Evolutionary conservation across 2,329 filamentous ascomycete species (phyloP), one percentile per base, ranked within the genome.

Genomic region (Didymella pinodella): DNA sequence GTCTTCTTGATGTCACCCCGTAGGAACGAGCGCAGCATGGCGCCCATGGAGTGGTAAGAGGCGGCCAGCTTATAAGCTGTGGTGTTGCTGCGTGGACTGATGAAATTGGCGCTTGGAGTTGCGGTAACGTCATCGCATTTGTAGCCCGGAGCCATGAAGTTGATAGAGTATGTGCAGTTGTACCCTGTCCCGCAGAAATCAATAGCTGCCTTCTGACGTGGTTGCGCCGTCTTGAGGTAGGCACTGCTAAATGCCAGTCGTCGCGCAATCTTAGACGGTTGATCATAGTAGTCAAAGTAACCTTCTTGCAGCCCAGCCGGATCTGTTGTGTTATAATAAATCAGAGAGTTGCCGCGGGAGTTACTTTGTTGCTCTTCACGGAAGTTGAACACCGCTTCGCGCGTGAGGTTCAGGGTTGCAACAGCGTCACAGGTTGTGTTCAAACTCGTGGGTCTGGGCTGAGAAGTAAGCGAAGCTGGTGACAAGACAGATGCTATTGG

Each of bases 281-380:
- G 72, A 46, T 77, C 75, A 41, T 74, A 78, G 47, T 77, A 77
- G 47, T 77, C 76, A 40, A 76, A 77, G 47, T 53, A 77, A 6
- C 62, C 68, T 7, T 62, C 57, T 0, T 56, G 45, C 18, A 59
- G 59, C 1, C 62, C 71, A 7, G 56, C 57, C 7, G 57, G 59
- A 41, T 75, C 72, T 2, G 76, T 78, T 8, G 74, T 77, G 53
- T 78, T 78, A 52, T 70, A 76, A 48, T 69, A 75, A 22, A 62
- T 65, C 6, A 75, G 45, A 11, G 71, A 70, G 16, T 65, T 67
- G 1, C 71, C 69, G 5, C 65, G 65, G 32, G 59, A 68, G 11
- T 59, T 52, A 7, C 48, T 54, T 2, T 65, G 60, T 5, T 54
- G 58, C 31, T 66, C 62, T n/a, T 64, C 62, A 12, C 75, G 65